phyloP scores from a whole-genome alignment of 495 filamentous ascomycete species.

The Tuber borchii region DNA sequence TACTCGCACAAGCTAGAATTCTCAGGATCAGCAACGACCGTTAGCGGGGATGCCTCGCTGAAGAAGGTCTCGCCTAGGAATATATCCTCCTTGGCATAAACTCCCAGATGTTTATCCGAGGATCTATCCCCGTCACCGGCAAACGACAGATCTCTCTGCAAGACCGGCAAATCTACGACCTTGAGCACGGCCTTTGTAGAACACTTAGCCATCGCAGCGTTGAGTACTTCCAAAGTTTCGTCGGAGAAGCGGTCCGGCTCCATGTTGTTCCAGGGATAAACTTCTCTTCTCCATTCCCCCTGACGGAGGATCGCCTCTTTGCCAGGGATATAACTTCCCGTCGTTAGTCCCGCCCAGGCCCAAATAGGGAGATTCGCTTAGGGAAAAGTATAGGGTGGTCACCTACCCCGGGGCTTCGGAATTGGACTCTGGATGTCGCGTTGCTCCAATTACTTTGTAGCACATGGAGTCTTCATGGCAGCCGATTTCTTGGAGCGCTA shows the following conservation, averaged over 20 bases:
- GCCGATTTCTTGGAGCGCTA: conserved; percentile 25
- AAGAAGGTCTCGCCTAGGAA: conserved; percentile 68
- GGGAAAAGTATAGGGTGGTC: background rate
- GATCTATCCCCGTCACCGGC: conserved; percentile 17
- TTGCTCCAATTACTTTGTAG: conserved; percentile 28
- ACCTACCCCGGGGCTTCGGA: conserved; percentile 23
- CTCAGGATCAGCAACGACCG: conserved; percentile 49
- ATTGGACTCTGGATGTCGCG: conserved; percentile 33
- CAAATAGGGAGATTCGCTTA: background rate
- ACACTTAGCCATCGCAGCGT: conserved; percentile 62
- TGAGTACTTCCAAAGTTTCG: conserved; percentile 61
- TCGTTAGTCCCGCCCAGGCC: background rate
- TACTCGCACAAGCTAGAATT: conserved; percentile 41
- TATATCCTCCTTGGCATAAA: conserved; percentile 82
- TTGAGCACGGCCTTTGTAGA: conserved; percentile 59
- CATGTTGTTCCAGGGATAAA: conserved; percentile 89
- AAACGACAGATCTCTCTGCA: conserved; percentile 49
- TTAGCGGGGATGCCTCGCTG: conserved; percentile 69
- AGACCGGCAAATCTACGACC: conserved; percentile 62
- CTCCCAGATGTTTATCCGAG: conserved; percentile 62
- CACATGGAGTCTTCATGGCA: conserved; percentile 28
- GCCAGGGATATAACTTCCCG: background rate
- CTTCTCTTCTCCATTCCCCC: conserved; percentile 71
- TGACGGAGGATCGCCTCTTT: conserved; percentile 35
- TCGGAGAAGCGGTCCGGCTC: conserved; percentile 77